Base-by-base conservation (phyloP, 192 early-diverging fungal species). In the Coemansia umbellata region DNA sequence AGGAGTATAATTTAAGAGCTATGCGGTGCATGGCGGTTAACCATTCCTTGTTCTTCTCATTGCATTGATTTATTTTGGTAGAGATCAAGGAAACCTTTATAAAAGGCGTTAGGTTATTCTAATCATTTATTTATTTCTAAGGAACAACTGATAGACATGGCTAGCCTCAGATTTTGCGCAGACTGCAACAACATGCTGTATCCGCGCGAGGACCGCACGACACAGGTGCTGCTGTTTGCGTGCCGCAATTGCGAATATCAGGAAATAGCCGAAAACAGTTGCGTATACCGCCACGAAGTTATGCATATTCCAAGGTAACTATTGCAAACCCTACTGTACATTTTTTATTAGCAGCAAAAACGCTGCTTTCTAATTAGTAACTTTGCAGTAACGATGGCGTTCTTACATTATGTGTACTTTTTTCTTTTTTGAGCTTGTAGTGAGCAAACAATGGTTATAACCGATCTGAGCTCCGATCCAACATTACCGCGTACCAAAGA, bases 171-270 rank as follows among this genome's bases (percentile, higher is more conserved):
- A 26, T 79, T 70, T 31, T 79, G 78, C 55, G 40, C 41, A 8
- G 56, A 70, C 53, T 79, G 89, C 80, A 85, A 84, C 76, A 91
- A 91, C 51, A 71, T 91, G 67, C 76, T 91, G 53, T 90, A 91
- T 60, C 89, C 89, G 43, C 76, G 82, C 62, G 88, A 90, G 63
- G 82, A 91, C 52, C 64, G 74, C 23, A 55, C 50, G 5, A 66
- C 43, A 32, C 80, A 78, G 14, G 57, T 50, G 31, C 67, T 91
- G 22, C 69, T 84, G 60, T 87, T 81, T 61, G 87, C 87, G 13
- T 91, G 89, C 66, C 81, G 88, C 50, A 88, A 88, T 65, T 91
- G 89, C 63, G 79, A 84, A 19, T 82, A 81, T 50, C 69, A 84
- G 58, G 89, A 91, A 39, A 73, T 77, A 31, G 83, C 89, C 10